Evolutionary conservation across 2,329 filamentous ascomycete species (phyloP).

Genomic region (Arthroderma sp.): DNA sequence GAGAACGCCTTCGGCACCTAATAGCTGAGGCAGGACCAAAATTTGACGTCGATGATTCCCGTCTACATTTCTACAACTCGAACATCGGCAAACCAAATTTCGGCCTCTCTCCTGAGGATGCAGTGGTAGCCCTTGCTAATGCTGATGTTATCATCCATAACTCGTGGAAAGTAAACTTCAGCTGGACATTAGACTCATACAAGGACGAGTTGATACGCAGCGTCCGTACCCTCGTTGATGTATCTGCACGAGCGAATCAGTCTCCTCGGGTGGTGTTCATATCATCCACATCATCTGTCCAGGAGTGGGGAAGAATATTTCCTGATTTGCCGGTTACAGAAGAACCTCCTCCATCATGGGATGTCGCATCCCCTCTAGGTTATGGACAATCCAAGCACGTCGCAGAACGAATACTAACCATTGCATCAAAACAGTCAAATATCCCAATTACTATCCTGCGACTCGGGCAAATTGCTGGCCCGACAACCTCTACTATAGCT

Average conservation of each 20-base stretch:
- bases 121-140: background rate
- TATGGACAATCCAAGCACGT: constrained; percentile 1
- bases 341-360: background rate
- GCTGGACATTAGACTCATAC: background rate
- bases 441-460: background rate
- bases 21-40: background rate
- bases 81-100: background rate
- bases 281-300: background rate
- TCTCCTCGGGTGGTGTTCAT: background rate
- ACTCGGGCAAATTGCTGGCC: background rate
- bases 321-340: background rate
- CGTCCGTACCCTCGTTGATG: background rate
- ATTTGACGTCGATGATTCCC: background rate
- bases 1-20: background rate
- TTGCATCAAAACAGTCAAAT: background rate
- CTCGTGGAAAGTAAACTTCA: background rate
- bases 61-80: background rate
- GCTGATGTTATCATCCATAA: background rate
- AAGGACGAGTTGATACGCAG: background rate
- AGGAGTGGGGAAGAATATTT: background rate
- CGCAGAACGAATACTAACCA: background rate
- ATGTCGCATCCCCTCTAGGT: background rate
- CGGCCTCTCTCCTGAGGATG: background rate
- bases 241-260: background rate
- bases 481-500: background rate